Percentiles rank a stretch among this genome's conserved stretches.
These are phyloP conservation scores for Entomortierella chlamydospora DNA, from an alignment of 192 early-diverging fungal species.

Conservation along the genomic window DNA sequence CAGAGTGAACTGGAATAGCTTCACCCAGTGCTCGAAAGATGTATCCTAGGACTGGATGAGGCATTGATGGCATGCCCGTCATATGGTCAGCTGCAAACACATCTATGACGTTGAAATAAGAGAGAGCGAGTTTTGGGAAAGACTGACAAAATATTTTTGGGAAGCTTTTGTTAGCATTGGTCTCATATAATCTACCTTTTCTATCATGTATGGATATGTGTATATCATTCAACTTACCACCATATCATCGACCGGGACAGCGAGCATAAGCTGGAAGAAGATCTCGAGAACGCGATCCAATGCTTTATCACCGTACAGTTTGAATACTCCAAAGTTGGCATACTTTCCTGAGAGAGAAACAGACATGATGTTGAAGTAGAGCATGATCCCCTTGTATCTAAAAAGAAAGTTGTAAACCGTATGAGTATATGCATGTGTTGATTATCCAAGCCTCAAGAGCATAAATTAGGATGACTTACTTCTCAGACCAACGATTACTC, in stretches of 20 bases:
- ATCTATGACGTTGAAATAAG: constrained; percentile 77
- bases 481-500: constrained; percentile 32
- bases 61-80: constrained; percentile 67
- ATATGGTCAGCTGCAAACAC: constrained; percentile 75
- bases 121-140: constrained; percentile 66
- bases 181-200: too few species aligned
- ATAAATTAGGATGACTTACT: constrained; percentile 13
- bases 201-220: too few species aligned
- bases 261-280: constrained; percentile 76
- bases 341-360: constrained; percentile 83
- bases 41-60: constrained; percentile 69
- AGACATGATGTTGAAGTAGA: constrained; percentile 81
- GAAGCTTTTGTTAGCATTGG: not conserved
- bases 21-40: constrained; percentile 78
- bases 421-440: not conserved
- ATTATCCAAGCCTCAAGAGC: not conserved
- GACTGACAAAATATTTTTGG: constrained; percentile 42
- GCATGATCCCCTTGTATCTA: constrained; percentile 81
- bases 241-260: constrained; percentile 79
- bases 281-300: constrained; percentile 75
- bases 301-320: constrained; percentile 85
- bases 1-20: constrained; percentile 61
- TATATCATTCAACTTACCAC: constrained; percentile 58
- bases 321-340: constrained; percentile 91
- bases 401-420: too few species aligned